These are phyloP conservation scores for Quercus rubra DNA, from an alignment of 306 rosid species.

Conservation along the genomic window DNA sequence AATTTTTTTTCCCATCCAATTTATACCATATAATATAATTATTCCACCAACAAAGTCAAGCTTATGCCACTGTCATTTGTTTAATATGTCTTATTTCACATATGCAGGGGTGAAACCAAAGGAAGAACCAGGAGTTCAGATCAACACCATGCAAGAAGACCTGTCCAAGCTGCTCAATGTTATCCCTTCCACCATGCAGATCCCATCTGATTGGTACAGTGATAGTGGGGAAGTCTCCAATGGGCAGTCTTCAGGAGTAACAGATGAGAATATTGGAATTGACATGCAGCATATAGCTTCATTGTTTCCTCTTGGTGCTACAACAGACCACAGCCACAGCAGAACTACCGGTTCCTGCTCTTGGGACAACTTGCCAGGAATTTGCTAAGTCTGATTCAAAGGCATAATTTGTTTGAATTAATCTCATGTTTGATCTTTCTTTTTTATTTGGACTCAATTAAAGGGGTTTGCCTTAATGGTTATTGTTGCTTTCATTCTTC, in stretches of 20 bases:
- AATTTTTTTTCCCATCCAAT: too few relatives aligned
- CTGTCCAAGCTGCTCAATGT: conserved; percentile 50
- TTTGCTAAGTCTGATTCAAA: conserved; percentile 39
- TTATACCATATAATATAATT: background rate
- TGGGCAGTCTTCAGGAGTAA: conserved; percentile 44
- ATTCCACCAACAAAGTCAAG: background rate
- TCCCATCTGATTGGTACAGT: conserved; percentile 45
- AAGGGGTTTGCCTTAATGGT: background rate
- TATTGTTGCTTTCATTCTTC: background rate
- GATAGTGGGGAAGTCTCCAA: conserved; percentile 30
- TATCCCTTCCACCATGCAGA: conserved; percentile 41
- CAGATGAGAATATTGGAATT: conserved; percentile 41
- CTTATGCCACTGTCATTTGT: background rate
- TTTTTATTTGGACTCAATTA: background rate
- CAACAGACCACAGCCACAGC: conserved; percentile 33
- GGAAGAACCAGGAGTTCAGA: conserved; percentile 41
- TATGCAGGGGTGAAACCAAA: conserved; percentile 42
- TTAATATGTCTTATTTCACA: background rate
- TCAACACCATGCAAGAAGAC: conserved; percentile 49
- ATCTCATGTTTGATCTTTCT: background rate
- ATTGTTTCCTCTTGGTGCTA: conserved; percentile 47
- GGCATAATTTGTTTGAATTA: background rate
- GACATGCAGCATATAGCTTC: conserved; percentile 64
- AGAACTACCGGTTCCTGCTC: conserved; percentile 39
- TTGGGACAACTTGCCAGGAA: conserved; percentile 75